Conservation (phyloP, 176 grass and related monocot species). For the Tillandsia leiboldiana region DNA sequence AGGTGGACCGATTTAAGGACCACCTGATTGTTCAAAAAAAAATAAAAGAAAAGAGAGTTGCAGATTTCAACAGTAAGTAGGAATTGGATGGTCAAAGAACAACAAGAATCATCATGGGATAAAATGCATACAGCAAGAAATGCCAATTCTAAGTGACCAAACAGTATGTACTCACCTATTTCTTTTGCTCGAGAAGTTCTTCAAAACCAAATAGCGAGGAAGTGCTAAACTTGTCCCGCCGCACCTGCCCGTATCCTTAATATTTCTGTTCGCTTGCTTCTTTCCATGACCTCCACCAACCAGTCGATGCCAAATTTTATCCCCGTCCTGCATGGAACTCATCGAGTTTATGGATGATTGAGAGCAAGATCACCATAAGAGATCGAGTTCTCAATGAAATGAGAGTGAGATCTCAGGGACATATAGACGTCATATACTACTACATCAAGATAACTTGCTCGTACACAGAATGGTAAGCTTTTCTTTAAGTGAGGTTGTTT, state of each 20-base stretch:
- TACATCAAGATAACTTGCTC: too few relatives aligned
- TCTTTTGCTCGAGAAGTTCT: background rate
- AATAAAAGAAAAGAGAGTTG: background rate
- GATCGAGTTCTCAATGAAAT: background rate
- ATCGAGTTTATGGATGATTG: too few relatives aligned
- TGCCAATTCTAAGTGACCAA: background rate
- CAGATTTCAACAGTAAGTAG: background rate
- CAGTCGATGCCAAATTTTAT: constrained; percentile 81
- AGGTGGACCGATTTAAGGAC: background rate
- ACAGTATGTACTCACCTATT: background rate
- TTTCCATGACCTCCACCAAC: constrained; percentile 77
- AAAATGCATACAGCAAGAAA: background rate
- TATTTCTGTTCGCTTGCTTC: constrained; percentile 62
- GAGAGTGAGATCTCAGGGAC: background rate
- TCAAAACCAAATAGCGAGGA: background rate
- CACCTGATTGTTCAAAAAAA: background rate
- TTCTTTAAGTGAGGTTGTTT: constrained; percentile 8
- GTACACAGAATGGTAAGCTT: too few relatives aligned
- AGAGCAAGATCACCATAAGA: background rate
- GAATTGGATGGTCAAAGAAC: background rate
- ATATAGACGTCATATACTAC: too few relatives aligned
- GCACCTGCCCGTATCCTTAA: constrained; percentile 45
- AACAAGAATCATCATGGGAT: background rate
- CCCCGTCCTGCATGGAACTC: constrained; percentile 46
- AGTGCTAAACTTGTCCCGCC: constrained; percentile 46